Conservation (phyloP, 148 eudicot species). For the Gaultheria prostrata region DNA sequence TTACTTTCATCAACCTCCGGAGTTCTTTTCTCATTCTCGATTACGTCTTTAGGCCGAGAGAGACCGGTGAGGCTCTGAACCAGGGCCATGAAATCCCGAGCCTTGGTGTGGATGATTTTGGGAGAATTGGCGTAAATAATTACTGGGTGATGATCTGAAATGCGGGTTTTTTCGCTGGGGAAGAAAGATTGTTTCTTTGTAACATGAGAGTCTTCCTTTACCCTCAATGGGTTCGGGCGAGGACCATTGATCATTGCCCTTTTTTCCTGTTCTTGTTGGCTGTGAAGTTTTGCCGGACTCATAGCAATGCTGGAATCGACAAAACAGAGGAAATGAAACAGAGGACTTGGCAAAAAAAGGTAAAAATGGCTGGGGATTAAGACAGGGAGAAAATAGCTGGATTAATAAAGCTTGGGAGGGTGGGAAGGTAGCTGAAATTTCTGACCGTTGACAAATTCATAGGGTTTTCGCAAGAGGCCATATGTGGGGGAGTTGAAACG, state of each 20-base stretch:
- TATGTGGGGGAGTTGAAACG: neutral
- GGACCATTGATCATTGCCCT: constrained; percentile 35
- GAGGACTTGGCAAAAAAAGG: neutral
- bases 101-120: constrained; percentile 43
- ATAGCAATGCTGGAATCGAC: neutral
- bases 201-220: constrained; percentile 23
- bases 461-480: neutral
- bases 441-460: constrained; percentile 17
- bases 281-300: constrained; percentile 20
- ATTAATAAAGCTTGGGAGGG: neutral
- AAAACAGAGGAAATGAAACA: neutral
- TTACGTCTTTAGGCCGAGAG: neutral
- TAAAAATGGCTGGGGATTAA: neutral
- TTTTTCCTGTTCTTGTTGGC: neutral
- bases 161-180: neutral
- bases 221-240: constrained; percentile 42
- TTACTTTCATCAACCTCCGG: neutral
- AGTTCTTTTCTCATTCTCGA: neutral
- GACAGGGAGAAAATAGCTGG: neutral
- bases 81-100: constrained; percentile 59
- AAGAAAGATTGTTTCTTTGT: constrained; percentile 19
- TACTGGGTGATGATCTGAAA: constrained; percentile 22
- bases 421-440: neutral
- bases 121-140: constrained; percentile 52
- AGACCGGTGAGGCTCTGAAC: constrained; percentile 59